Percentiles rank a stretch among this genome's conserved stretches.
These are phyloP conservation scores for Kwoniella bestiolae DNA, from an alignment of 768 basidiomycete genomes.

Conservation along the genomic window DNA sequence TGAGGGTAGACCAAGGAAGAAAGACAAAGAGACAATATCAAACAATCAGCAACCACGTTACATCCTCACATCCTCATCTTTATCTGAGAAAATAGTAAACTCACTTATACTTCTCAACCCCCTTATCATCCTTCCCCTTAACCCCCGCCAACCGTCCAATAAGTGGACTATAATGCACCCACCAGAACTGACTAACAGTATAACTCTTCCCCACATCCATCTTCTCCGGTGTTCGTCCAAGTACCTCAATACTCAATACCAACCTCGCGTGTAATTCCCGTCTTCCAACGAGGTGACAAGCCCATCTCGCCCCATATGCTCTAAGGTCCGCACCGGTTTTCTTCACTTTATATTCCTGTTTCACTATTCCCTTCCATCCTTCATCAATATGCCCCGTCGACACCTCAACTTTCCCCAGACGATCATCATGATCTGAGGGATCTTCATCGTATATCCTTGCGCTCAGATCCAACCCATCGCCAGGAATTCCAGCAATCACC, in stretches of 20 bases:
- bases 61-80: background rate
- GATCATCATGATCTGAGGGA: slow-evolving; percentile 51
- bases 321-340: slow-evolving; percentile 42
- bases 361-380: slow-evolving; percentile 36
- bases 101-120: slow-evolving; percentile 43
- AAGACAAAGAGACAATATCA: background rate
- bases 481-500: slow-evolving; percentile 48
- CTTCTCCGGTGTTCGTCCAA: slow-evolving; percentile 51
- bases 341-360: slow-evolving; percentile 39
- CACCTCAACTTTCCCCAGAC: slow-evolving; percentile 44
- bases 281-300: slow-evolving; percentile 17
- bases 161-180: slow-evolving; percentile 60
- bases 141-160: slow-evolving; percentile 58
- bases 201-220: slow-evolving; percentile 57
- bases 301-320: slow-evolving; percentile 42
- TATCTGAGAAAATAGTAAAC: slow-evolving; percentile 7
- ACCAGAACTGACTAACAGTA: slow-evolving; percentile 60
- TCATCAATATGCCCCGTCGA: slow-evolving; percentile 36
- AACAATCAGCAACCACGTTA: background rate
- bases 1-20: background rate
- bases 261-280: slow-evolving; percentile 38
- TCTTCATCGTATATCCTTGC: slow-evolving; percentile 52
- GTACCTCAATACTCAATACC: slow-evolving; percentile 52
- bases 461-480: slow-evolving; percentile 39
- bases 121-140: slow-evolving; percentile 41